phyloP scores from a whole-genome alignment of 257 asterid genomes.

The Thymus mandschuricus region DNA sequence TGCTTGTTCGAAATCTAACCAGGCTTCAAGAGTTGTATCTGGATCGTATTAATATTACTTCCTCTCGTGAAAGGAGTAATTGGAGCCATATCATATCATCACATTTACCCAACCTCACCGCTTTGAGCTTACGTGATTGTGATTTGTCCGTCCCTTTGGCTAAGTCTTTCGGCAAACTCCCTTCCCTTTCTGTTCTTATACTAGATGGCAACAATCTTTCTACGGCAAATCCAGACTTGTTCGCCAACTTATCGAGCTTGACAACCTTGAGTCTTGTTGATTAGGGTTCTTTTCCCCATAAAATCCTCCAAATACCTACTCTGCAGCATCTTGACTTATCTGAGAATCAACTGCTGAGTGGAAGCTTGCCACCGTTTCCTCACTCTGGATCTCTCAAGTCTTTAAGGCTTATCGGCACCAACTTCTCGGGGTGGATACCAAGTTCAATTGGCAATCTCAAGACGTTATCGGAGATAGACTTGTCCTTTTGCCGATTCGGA shows the following conservation, averaged over 20 bases:
- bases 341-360: no score
- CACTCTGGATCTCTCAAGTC: conserved; percentile 24
- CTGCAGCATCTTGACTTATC: no score
- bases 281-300: background rate
- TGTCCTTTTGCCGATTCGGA: no score
- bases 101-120: background rate
- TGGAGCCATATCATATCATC: background rate
- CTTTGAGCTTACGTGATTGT: no score
- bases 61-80: background rate
- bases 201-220: no score
- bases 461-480: no score
- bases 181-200: no score
- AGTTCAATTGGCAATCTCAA: no score
- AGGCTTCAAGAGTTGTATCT: background rate
- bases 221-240: background rate
- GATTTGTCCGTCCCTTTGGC: background rate
- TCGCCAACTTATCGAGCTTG: background rate
- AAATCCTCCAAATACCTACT: no score
- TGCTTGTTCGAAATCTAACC: background rate
- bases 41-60: background rate
- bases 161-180: no score
- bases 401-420: background rate
- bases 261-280: background rate
- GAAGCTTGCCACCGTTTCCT: conserved; percentile 4
- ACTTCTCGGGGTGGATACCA: no score